A percentile compares a stretch with the other conserved stretches of the same genome.
Evolutionary conservation across 2,329 filamentous ascomycete genomes (phyloP).

Genomic region (Mycosphaerelloides madeirae): DNA sequence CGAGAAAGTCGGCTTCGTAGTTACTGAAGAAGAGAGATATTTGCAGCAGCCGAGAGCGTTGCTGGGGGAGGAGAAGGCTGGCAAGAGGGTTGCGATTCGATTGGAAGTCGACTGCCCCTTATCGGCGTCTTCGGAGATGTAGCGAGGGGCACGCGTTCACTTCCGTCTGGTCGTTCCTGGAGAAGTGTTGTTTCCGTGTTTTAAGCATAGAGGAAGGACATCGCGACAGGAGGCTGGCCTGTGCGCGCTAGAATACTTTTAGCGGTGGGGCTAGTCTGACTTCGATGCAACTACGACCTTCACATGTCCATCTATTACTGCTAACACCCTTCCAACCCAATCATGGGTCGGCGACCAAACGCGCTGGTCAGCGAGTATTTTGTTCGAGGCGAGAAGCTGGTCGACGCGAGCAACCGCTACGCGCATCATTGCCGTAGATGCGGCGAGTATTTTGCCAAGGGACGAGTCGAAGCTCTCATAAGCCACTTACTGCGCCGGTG

Average conservation of each 20-base stretch:
- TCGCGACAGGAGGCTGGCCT: not conserved
- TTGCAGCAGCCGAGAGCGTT: slow-evolving; percentile 15
- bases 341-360: not conserved
- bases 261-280: too few species aligned
- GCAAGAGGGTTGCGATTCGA: slow-evolving; percentile 16
- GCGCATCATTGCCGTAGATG: slow-evolving; percentile 65
- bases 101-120: slow-evolving; percentile 15
- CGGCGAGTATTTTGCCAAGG: slow-evolving; percentile 66
- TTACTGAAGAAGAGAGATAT: slow-evolving; percentile 22
- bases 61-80: slow-evolving; percentile 7
- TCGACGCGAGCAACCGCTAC: slow-evolving; percentile 87
- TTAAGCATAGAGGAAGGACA: too few species aligned
- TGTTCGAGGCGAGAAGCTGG: slow-evolving; percentile 76
- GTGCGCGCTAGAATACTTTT: too few species aligned
- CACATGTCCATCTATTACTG: too few species aligned
- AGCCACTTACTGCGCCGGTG: slow-evolving; percentile 84
- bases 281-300: too few species aligned
- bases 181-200: too few species aligned
- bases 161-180: too few species aligned
- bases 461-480: slow-evolving; percentile 75
- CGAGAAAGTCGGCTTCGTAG: slow-evolving; percentile 25
- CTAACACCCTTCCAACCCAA: too few species aligned
- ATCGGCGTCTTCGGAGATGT: too few species aligned
- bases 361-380: slow-evolving; percentile 81
- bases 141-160: too few species aligned